Base-by-base conservation (phyloP, 306 rosid genomes). In the Fagus crenata region DNA sequence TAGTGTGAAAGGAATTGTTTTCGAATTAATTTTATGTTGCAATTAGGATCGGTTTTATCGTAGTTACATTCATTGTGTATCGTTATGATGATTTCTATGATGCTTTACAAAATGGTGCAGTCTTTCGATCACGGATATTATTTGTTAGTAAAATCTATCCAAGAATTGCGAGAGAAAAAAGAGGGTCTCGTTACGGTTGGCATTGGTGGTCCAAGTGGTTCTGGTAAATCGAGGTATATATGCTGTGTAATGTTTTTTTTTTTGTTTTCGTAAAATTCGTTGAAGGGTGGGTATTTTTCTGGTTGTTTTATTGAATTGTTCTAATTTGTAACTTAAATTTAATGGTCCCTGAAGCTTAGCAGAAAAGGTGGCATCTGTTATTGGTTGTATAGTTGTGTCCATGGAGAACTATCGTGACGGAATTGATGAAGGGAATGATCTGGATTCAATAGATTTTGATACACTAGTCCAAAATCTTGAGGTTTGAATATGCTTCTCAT, bases 131-230 rank as follows among this genome's bases (percentile, higher is more conserved):
- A 90, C 40, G 99, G 99, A 71, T 92, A 92, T 80, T 95, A 95
- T 86, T 86, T 95, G 53, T 84, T 95, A 68, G 97, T 95, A 73
- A 96, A 92, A 85, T 96, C 99, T 78, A 86, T 96, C 63, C 99
- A 96, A 96, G 99, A 96, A 83, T 93, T 96, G 51, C 86, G 99
- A 83, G 97, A 89, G 87, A 96, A 86, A 74, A 96, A 96, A 73
- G 89, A 88, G 59, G 93, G 97, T 67, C 85, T 92, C 77, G 99
- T 96, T 64, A 89, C 93, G 6, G 96, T 91, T 77, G 99, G 97
- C 79, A 96, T 96, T 81, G 98, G 99, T 67, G 99, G 99, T 81
- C 96, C 99, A 28, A 88, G 97, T 42, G 99, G 99, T 83, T 96
- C 99, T 35, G 98, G 99, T 77, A 96, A 96, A 91, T 80, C 99